phyloP scores from a whole-genome alignment of 768 basidiomycete species.

The Calocybe cyanea region DNA sequence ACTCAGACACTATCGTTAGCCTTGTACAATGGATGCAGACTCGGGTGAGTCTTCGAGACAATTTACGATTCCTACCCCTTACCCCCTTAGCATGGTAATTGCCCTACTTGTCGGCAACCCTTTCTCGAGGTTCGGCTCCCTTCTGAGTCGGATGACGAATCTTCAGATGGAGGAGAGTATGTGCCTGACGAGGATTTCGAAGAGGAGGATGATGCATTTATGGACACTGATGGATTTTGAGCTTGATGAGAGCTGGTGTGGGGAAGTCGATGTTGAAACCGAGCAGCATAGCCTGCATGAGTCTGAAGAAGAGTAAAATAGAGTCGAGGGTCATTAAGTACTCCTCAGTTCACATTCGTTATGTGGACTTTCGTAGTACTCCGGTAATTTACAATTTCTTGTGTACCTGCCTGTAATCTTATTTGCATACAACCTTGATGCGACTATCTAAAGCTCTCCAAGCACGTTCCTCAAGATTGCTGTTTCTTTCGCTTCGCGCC shows the following conservation, averaged over 20 bases:
- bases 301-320: conserved; percentile 4
- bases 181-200: conserved; percentile 50
- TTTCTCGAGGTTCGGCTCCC: conserved; percentile 53
- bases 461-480: conserved; percentile 36
- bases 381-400: no score
- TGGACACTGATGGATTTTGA: conserved; percentile 40
- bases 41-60: conserved; percentile 32
- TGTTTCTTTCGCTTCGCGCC: conserved; percentile 49
- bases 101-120: conserved; percentile 60
- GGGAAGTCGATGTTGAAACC: no score
- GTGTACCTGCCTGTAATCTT: no score
- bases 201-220: conserved; percentile 44
- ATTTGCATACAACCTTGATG: no score
- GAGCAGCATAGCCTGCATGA: background rate
- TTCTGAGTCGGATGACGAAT: conserved; percentile 58
- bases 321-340: no score
- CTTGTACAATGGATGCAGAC: conserved; percentile 65
- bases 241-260: conserved; percentile 18
- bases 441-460: conserved; percentile 16
- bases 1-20: conserved; percentile 29
- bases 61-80: background rate
- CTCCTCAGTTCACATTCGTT: no score
- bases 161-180: conserved; percentile 66
- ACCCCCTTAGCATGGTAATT: conserved; percentile 56
- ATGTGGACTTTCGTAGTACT: no score